phyloP scores from a whole-genome alignment of 2,329 filamentous ascomycete genomes.

The Fusarium setosum region DNA sequence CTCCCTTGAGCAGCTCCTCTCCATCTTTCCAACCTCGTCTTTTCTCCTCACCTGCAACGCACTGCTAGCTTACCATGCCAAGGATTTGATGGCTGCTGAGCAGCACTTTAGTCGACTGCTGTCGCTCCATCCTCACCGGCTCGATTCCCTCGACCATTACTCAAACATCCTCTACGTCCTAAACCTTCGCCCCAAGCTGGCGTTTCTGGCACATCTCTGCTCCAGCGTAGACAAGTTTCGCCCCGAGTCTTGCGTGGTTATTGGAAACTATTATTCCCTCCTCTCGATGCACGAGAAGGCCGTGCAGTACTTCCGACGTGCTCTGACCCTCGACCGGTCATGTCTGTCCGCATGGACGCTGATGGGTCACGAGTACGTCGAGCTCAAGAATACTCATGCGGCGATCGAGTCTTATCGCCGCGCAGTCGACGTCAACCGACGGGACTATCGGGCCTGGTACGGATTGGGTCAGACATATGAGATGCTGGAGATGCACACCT shows the following conservation, averaged over 20 bases:
- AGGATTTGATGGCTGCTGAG: conserved; percentile 77
- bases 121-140: conserved; percentile 76
- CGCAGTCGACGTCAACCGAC: conserved; percentile 94
- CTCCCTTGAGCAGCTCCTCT: conserved; percentile 80
- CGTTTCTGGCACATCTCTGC: conserved; percentile 91
- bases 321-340: conserved; percentile 87
- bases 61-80: conserved; percentile 89
- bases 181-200: conserved; percentile 86
- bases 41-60: conserved; percentile 93
- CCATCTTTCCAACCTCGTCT: conserved; percentile 87
- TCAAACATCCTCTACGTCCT: conserved; percentile 98
- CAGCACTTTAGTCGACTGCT: conserved; percentile 82
- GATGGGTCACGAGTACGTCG: conserved; percentile 99
- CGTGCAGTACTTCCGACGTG: conserved; percentile 96
- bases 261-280: conserved; percentile 96
- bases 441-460: conserved; percentile 98
- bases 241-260: conserved; percentile 95
- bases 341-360: conserved; percentile 97
- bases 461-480: conserved; percentile 97
- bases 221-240: conserved; percentile 94
- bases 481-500: conserved; percentile 97
- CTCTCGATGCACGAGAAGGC: conserved; percentile 97
- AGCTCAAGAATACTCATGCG: conserved; percentile 98
- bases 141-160: conserved; percentile 94
- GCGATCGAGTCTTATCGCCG: conserved; percentile 97